A percentile compares a stretch with the other conserved stretches of the same genome.
These are phyloP conservation scores for Coriaria nepalensis DNA, from an alignment of 306 rosid species.

Conservation along the genomic window DNA sequence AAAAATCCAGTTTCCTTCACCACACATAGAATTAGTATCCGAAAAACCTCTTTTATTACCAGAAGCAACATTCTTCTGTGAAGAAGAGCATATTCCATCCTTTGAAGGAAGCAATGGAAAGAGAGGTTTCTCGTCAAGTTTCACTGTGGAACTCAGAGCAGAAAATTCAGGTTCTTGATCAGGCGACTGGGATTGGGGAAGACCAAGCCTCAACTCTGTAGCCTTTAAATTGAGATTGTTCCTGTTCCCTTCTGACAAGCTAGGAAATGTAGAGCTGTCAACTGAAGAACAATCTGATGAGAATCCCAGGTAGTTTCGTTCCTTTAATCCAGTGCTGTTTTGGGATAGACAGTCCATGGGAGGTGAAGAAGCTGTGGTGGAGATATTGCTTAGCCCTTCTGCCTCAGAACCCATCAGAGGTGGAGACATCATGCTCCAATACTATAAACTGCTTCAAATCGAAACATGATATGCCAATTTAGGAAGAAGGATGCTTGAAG, in stretches of 20 bases:
- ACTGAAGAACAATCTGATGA: conserved; percentile 93
- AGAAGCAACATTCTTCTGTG: conserved; percentile 48
- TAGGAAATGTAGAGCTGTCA: conserved; percentile 58
- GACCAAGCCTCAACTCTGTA: conserved; percentile 83
- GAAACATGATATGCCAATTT: conserved; percentile 5
- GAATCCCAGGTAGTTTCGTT: conserved; percentile 70
- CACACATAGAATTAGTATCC: conserved; percentile 32
- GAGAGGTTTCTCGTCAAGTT: conserved; percentile 65
- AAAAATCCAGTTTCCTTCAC: conserved; percentile 29
- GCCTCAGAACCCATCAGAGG: conserved; percentile 52
- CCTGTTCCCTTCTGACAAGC: conserved; percentile 48
- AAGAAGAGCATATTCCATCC: conserved; percentile 44
- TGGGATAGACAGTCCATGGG: conserved; percentile 46
- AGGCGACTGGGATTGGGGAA: conserved; percentile 88
- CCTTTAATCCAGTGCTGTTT: conserved; percentile 51
- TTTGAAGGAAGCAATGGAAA: conserved; percentile 78
- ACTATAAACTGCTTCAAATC: conserved; percentile 12
- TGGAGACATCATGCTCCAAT: conserved; percentile 53
- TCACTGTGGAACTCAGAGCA: conserved; percentile 22
- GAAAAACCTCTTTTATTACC: conserved; percentile 90
- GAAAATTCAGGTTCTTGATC: conserved; percentile 41
- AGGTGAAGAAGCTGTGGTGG: conserved; percentile 34
- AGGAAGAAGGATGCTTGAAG: too few relatives aligned
- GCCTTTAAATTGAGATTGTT: conserved; percentile 66
- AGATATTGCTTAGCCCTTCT: conserved; percentile 45